Evolutionary conservation across 2,329 filamentous ascomycete species (phyloP), one percentile per base, ranked within the genome.

Genomic region (Cladosporium phlei): DNA sequence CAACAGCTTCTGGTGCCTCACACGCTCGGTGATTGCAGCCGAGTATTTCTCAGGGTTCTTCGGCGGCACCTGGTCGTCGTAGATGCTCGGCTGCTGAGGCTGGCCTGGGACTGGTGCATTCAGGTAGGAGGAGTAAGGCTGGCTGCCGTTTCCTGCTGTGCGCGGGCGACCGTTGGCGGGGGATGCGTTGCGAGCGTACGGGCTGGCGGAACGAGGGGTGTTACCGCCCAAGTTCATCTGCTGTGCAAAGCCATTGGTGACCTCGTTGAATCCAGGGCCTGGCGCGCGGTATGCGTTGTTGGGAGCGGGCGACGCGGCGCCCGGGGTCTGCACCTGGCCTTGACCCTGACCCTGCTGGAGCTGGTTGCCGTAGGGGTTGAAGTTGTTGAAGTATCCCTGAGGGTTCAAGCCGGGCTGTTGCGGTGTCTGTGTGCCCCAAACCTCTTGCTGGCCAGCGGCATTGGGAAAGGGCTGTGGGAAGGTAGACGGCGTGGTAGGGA

Each of bases 211-310:
- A 55, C 88, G 79, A 50, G 82, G 82, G 33, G 80, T 54, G 47
- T 59, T 82, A 34, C 80, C 81, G 50, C 86, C 85, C 17, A 97
- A 78, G 67, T 96, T 95, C 68, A 97, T 95, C 67, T 98, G 93
- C 66, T 96, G 88, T 51, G 90, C 89, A 35, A 97, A 78, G 22
- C 89, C 90, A 59, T 88, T 93, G 59, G 91, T 94, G 57, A 85
- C 86, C 63, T 96, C 89, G 61, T 87, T 88, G 64, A 73, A 79
- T 71, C 67, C 67, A 19, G 37, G 38, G 49, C 76, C 78, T 4
- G 80, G 78, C 3, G 79, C 76, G 59, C 71, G 75, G 60, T 80
- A 80, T 19, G 40, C n/a, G n/a, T n/a, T 21, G n/a, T 29, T 45
- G 6, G 42, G 29, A 50, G 74, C 69, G 27, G 45, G 45, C 10